Base-by-base conservation (phyloP, 352 stramenopile genomes). In the Phytophthora foliorum region DNA sequence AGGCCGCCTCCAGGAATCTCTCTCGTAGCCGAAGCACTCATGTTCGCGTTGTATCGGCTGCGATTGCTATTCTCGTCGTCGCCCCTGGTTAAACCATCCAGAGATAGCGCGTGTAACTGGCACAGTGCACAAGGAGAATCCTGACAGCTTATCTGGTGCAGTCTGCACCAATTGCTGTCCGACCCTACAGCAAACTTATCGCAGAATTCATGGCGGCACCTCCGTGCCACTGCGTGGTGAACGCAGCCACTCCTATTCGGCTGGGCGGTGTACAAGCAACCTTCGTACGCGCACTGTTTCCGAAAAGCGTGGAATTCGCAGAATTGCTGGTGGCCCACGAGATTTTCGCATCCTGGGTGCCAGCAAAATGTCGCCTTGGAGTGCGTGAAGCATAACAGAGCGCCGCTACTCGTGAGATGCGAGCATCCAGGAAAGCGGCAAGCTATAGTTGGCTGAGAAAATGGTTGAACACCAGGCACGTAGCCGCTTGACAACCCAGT, bases 121-220 rank as follows among this genome's bases (percentile, higher is more conserved):
- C 83, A 91, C 36, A 93, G 54, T n/a, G 63, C 58, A 55, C 85
- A 93, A 1, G 81, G 81, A 45, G 82, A 67, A 19, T 88, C 68
- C 27, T 69, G 52, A 61, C 78, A 86, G 50, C 75, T 80, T 25
- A 84, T 84, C 49, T 83, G 63, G 36, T 93, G 85, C 39, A 90
- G 38, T 2, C 78, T 59, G 42, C 81, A 90, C 72, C 67, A 75
- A 7, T 69, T 60, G 16, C 66, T 79, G 24, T 69, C 59, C 16
- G 46, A 59, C 8, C 68, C 63, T n/a, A 74, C 72, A 6, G 75
- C 78, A 63, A 90, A 91, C 55, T 93, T 90, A 50, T 81, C 81
- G 53, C 85, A 93, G 44, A 84, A 74, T 11, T 77, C 74, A 48
- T 93, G 85, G 50, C 76, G 76, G 56, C 85, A 93, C 22, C 70